Base-by-base conservation (phyloP, 2,329 filamentous ascomycete genomes). In the Colletotrichum neosansevieriae region DNA sequence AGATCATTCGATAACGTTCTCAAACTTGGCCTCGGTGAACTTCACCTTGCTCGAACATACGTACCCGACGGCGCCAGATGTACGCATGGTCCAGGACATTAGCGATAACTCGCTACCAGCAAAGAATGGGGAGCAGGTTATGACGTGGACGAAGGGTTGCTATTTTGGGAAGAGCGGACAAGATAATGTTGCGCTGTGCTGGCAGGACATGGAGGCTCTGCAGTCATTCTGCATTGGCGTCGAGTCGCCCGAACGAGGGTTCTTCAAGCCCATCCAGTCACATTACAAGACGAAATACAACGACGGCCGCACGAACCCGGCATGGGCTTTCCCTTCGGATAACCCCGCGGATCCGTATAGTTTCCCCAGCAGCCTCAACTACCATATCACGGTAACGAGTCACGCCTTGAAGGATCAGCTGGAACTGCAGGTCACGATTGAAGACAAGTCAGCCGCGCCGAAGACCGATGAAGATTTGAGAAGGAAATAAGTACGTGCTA, bases 121-220 rank as follows among this genome's bases (percentile, higher is more conserved):
- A 12, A 53, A 2, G 17, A 9, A 11, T 2, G 65, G 40, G 9
- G 1, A 65, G 49, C 19, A 38, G 6, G 0, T 60, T 2, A 68
- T 68, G 65, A 59, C 54, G 10, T 68, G 65, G 65, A 60, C 49
- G 3, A 68, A 68, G 19, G 65, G 65, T 1, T 68, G 65, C 24
- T 68, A 68, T 6, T 68, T 68, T 11, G 65, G 61, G 21, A 60
- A 65, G 61, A 68, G 65, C 47, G 61, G 65, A 0, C 15, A 19
- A 6, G 65, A 68, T 34, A 19, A 68, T 11, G 61, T 65, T 0
- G 40, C 42, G 24, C 61, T 68, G 1, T 68, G 65, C 12, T 68
- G 65, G 65, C 61, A 65, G 44, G 65, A 68, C 32, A 65, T 65
- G 65, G 54, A 65, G 17, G 65, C 61, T 17, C 12, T 68, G 3